Base-by-base conservation (phyloP, 2,329 filamentous ascomycete species). In the Nemania diffusa region DNA sequence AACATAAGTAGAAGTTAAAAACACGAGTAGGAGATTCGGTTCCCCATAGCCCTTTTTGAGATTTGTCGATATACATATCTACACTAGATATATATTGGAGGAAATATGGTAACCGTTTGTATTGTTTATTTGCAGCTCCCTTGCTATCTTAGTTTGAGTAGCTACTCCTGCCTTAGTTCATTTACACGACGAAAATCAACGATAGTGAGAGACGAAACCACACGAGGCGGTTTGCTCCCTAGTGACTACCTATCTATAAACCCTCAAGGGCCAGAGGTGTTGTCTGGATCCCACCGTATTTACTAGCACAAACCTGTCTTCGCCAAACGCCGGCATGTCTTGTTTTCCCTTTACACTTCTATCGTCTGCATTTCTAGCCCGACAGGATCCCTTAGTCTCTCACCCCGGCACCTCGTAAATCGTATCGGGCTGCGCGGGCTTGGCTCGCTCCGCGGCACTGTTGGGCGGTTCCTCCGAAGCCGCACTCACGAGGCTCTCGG, bases 371-470 rank as follows among this genome's bases (percentile, higher is more conserved):
- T 24, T 17, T 24, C 13, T 15, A 37, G 22, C 32, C 9, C 8
- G 5, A 24, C 8, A 22, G 4, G 20, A 15, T 40, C 7, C 17
- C 9, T 56, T 26, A 13, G 22, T 11, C 9, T 9, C 20, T 53
- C 13, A 61, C 55, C 58, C 48, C 37, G 60, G 62, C 9, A 70
- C 29, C 22, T 70, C 69, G 50, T 64, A 44, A n/a, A 70, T 65
- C 11, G 52, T 57, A 53, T 62, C 48, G 9, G 60, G 56, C 22
- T 58, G 52, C 17, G 51, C 17, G 11, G 26, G 5, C 24, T n/a
- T 60, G n/a, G 57, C 24, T 13, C 42, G n/a, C 40, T 61, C 63
- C 5, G 17, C 17, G 8, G n/a, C 46, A 5, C 34, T 26, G 11
- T 22, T 32, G 7, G 24, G 40, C 1, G 46, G 29, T 9, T 68